Conservation (phyloP, 2,329 filamentous ascomycete genomes). For the Boeremia lycopersici region DNA sequence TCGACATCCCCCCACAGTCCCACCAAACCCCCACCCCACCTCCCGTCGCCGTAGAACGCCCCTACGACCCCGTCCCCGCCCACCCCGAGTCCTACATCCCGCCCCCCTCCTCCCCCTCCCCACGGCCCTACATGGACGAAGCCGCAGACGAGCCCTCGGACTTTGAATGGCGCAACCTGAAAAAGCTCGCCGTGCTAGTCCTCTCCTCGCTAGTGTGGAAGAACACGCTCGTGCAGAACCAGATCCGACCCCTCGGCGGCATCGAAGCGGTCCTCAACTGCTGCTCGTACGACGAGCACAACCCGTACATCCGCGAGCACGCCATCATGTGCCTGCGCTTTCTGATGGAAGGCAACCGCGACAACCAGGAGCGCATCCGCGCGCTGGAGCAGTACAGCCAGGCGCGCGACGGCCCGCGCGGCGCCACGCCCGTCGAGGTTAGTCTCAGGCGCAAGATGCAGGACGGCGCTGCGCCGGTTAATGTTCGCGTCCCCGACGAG, state of each 20-base stretch:
- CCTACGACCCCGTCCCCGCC: slow-evolving; percentile 62
- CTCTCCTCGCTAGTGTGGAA: slow-evolving; percentile 89
- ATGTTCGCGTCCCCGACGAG: slow-evolving; percentile 52
- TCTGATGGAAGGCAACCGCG: slow-evolving; percentile 74
- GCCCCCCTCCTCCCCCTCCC: slow-evolving; percentile 37
- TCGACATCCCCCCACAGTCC: slow-evolving; percentile 19
- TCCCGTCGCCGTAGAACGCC: slow-evolving; percentile 65
- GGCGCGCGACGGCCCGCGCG: slow-evolving; percentile 19
- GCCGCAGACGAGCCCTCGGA: slow-evolving; percentile 65
- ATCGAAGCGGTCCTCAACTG: slow-evolving; percentile 88
- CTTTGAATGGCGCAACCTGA: slow-evolving; percentile 81
- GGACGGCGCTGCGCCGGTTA: slow-evolving; percentile 24
- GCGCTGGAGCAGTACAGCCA: slow-evolving; percentile 57
- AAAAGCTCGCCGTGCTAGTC: slow-evolving; percentile 90
- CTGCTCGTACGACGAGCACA: slow-evolving; percentile 89
- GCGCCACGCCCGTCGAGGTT: slow-evolving; percentile 18
- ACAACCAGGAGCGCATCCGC: slow-evolving; percentile 73
- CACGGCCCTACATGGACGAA: slow-evolving; percentile 55
- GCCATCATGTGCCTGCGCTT: slow-evolving; percentile 60
- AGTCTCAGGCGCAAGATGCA: slow-evolving; percentile 8
- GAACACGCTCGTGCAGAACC: slow-evolving; percentile 80
- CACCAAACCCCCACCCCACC: slow-evolving; percentile 23
- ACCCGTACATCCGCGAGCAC: slow-evolving; percentile 90
- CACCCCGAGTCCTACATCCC: slow-evolving; percentile 53
- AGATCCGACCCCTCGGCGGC: slow-evolving; percentile 83